Evolutionary conservation across 129 eudicot species (phyloP).

Genomic region (Chrysanthemum makinoi): DNA sequence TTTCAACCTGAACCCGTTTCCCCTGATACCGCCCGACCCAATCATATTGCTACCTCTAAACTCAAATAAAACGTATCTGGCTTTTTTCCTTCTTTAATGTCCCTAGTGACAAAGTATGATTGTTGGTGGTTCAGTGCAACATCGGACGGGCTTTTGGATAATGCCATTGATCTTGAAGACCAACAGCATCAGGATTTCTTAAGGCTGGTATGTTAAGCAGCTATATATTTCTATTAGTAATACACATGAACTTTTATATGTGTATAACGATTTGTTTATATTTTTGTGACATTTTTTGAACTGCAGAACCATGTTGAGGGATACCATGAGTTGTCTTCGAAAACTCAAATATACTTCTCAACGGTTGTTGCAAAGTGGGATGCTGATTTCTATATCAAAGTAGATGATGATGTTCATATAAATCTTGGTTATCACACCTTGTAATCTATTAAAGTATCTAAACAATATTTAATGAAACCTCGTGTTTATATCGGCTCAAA

Average conservation of each 20-base stretch:
- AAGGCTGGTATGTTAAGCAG: constrained; percentile 49
- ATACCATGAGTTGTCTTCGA: constrained; percentile 79
- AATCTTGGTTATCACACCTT: constrained; percentile 63
- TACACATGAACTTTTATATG: background rate
- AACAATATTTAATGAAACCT: background rate
- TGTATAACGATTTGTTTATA: background rate
- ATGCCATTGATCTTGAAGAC: constrained; percentile 84
- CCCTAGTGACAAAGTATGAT: background rate
- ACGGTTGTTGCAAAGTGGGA: constrained; percentile 79
- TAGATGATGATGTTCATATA: constrained; percentile 90
- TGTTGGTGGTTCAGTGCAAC: constrained; percentile 46
- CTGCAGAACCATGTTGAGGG: constrained; percentile 88
- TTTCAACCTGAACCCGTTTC: background rate
- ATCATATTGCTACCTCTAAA: background rate
- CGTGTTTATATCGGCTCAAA: no score
- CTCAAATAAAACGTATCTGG: background rate
- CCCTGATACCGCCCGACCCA: background rate
- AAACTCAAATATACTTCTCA: constrained; percentile 78
- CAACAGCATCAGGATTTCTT: constrained; percentile 65
- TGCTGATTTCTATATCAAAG: constrained; percentile 88
- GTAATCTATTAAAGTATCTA: background rate
- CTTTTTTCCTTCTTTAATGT: no score
- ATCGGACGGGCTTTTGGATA: constrained; percentile 75
- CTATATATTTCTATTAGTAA: background rate
- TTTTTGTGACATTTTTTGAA: background rate